A percentile compares a stretch with the other conserved stretches of the same genome.
Conservation (phyloP, 2,329 filamentous ascomycete species). For the Sclerotinia trifoliorum region DNA sequence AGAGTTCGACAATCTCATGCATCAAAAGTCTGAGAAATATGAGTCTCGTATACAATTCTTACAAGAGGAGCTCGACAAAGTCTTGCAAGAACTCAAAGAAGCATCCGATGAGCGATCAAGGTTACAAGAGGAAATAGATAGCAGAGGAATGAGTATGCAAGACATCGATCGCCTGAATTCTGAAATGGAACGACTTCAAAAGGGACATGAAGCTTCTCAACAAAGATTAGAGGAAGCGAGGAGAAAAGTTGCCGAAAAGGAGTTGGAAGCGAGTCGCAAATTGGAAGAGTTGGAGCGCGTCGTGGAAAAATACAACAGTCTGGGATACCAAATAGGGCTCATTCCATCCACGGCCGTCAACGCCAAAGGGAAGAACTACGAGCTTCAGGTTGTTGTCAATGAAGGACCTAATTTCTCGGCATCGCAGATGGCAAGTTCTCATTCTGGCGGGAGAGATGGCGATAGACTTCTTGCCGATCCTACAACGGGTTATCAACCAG, state of each 20-base stretch:
- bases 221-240: slow-evolving; percentile 81
- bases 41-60: slow-evolving; percentile 75
- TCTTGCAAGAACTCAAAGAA: slow-evolving; percentile 70
- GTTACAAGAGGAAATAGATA: slow-evolving; percentile 84
- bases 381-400: slow-evolving; percentile 79
- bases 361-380: slow-evolving; percentile 80
- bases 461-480: slow-evolving; percentile 81
- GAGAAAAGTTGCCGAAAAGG: slow-evolving; percentile 78
- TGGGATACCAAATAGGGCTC: slow-evolving; percentile 89
- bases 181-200: slow-evolving; percentile 90
- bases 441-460: slow-evolving; percentile 46
- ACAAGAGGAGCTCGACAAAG: slow-evolving; percentile 82
- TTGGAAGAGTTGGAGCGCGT: slow-evolving; percentile 90
- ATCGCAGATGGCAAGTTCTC: slow-evolving; percentile 49
- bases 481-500: slow-evolving; percentile 83
- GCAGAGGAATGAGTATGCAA: slow-evolving; percentile 91
- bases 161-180: slow-evolving; percentile 99
- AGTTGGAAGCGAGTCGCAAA: slow-evolving; percentile 79
- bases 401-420: slow-evolving; percentile 74
- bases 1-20: slow-evolving; percentile 83
- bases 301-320: slow-evolving; percentile 88
- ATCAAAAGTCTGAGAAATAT: slow-evolving; percentile 86
- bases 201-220: slow-evolving; percentile 74
- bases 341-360: slow-evolving; percentile 84
- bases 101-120: slow-evolving; percentile 78